These are phyloP conservation scores for Globisporangium orthogonon DNA, from an alignment of 352 stramenopile genomes.

Conservation along the genomic window DNA sequence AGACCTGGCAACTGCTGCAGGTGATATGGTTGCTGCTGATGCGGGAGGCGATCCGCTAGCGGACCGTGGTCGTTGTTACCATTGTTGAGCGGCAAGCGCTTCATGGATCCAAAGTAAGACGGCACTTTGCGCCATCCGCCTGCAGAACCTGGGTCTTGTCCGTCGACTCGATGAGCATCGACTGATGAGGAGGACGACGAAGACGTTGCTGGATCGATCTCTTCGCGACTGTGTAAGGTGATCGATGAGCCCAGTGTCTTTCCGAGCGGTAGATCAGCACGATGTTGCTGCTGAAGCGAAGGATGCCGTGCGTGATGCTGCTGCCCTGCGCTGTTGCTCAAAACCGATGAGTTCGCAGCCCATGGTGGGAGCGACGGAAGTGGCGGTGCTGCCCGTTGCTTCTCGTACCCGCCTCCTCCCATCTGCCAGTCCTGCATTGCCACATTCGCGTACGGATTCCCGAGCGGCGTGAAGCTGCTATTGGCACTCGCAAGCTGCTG, in stretches of 20 bases:
- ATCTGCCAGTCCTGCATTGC: conserved; percentile 4
- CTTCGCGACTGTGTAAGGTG: conserved; percentile 13
- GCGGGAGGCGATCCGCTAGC: neutral
- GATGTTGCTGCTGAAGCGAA: conserved; percentile 10
- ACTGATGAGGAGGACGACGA: neutral
- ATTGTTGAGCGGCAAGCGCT: conserved; percentile 20
- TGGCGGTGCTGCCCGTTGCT: conserved; percentile 27
- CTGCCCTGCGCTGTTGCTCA: neutral
- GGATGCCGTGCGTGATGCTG: neutral
- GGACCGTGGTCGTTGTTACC: neutral
- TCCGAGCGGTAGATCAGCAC: neutral
- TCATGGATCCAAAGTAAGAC: conserved; percentile 49
- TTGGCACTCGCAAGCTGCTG: conserved; percentile 24
- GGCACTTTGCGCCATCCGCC: conserved; percentile 32
- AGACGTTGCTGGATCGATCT: neutral
- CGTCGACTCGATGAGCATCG: neutral
- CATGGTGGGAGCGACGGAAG: conserved; percentile 46
- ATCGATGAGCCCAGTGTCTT: neutral
- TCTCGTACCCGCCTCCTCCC: conserved; percentile 17
- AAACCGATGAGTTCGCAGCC: conserved; percentile 12
- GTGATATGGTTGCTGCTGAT: neutral
- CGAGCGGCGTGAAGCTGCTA: conserved; percentile 1
- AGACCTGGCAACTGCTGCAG: neutral
- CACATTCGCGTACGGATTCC: conserved; percentile 8
- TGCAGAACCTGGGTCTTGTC: neutral